phyloP scores from a whole-genome alignment of 2,329 filamentous ascomycete genomes.

The Nectriaceae sp. region DNA sequence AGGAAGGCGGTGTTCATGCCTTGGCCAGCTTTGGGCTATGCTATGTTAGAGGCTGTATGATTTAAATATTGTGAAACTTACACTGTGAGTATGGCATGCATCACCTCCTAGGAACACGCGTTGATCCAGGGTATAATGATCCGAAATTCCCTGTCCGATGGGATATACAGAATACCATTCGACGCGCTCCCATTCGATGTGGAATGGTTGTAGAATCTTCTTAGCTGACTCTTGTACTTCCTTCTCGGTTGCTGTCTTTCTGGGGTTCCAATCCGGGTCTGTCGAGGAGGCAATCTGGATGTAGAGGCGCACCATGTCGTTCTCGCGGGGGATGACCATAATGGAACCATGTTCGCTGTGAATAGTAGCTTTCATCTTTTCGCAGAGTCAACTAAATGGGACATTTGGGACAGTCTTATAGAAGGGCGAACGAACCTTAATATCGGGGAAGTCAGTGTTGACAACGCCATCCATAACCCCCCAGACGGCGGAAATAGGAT shows the following conservation, averaged over 20 bases:
- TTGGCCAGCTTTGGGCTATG: conserved; percentile 74
- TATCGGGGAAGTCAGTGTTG: conserved; percentile 74
- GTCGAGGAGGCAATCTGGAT: conserved; percentile 67
- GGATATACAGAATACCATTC: conserved; percentile 80
- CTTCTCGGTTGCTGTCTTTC: conserved; percentile 62
- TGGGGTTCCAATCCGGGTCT: conserved; percentile 61
- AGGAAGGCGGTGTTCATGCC: conserved; percentile 81
- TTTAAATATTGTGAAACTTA: conserved; percentile 48
- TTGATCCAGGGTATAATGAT: conserved; percentile 66
- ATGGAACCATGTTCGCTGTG: conserved; percentile 74
- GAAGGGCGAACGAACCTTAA: conserved; percentile 53
- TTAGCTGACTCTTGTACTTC: conserved; percentile 67
- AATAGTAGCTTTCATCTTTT: conserved; percentile 72
- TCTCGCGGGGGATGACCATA: conserved; percentile 76
- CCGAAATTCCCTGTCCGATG: conserved; percentile 73
- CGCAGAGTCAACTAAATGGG: conserved; percentile 23
- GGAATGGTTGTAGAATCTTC: conserved; percentile 66
- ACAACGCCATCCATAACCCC: conserved; percentile 76
- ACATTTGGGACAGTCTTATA: neutral
- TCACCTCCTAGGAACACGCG: conserved; percentile 76
- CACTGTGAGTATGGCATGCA: conserved; percentile 78
- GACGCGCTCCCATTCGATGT: conserved; percentile 65
- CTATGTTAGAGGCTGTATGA: conserved; percentile 29
- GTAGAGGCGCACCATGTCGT: conserved; percentile 69
- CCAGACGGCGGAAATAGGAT: conserved; percentile 73